Conservation (phyloP, 169 alveolate species). For the Plasmodium adleri region DNA sequence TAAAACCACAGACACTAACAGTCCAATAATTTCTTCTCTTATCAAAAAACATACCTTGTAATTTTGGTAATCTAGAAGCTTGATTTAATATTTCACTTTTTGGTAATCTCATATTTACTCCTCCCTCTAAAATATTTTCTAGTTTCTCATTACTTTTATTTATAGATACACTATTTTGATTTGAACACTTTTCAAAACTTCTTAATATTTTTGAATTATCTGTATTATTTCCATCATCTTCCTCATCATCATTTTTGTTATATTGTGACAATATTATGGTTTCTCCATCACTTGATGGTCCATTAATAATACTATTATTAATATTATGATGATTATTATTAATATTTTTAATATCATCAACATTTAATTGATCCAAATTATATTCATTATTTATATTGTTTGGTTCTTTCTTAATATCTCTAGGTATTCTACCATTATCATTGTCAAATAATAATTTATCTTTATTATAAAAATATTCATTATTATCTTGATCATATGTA, state of each 20-base stretch:
- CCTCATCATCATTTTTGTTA: conserved; percentile 6
- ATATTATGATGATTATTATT: neutral
- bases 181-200: conserved; percentile 34
- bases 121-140: conserved; percentile 31
- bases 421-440: neutral
- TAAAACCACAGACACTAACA: conserved; percentile 77
- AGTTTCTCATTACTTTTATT: conserved; percentile 51
- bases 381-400: neutral
- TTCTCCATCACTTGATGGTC: neutral
- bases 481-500: neutral
- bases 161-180: conserved; percentile 26
- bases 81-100: conserved; percentile 78
- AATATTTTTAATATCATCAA: neutral
- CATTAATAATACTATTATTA: neutral
- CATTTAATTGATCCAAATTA: neutral
- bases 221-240: conserved; percentile 16
- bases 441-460: too few species aligned
- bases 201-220: conserved; percentile 13
- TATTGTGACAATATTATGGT: conserved; percentile 1
- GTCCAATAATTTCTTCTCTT: conserved; percentile 78
- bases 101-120: conserved; percentile 55
- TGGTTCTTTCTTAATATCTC: neutral
- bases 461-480: too few species aligned
- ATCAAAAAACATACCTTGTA: conserved; percentile 78
- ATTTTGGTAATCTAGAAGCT: conserved; percentile 72